A percentile compares a stretch with the other conserved stretches of the same genome.
Evolutionary conservation across 1,284 basidiomycete genomes (phyloP).

Genomic region (Trichosporon faecale): DNA sequence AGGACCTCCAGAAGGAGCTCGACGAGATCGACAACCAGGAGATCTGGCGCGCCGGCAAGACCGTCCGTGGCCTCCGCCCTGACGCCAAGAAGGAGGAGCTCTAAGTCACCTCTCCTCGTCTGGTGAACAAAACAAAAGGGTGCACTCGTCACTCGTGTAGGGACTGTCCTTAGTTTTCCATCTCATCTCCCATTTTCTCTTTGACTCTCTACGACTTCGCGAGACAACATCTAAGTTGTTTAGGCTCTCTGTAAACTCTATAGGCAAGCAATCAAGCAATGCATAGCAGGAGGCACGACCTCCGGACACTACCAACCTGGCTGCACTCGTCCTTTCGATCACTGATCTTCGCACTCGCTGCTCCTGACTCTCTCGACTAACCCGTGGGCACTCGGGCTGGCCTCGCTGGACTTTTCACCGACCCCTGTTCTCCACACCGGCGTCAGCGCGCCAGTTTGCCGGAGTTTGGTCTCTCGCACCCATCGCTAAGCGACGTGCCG

Average conservation of each 20-base stretch:
- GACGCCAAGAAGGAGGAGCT: conserved; percentile 49
- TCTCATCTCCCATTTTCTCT: not conserved
- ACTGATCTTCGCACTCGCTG: not conserved
- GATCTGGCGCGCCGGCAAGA: conserved; percentile 90
- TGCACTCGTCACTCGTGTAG: not conserved
- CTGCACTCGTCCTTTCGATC: not conserved
- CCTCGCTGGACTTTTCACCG: not conserved
- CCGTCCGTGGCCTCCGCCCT: conserved; percentile 53
- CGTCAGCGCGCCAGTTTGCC: not conserved
- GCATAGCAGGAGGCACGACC: conserved; percentile 6
- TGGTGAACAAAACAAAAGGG: conserved; percentile 1
- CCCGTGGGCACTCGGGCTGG: not conserved
- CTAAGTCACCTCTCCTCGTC: conserved; percentile 29
- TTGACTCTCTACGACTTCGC: not conserved
- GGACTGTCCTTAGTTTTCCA: not conserved
- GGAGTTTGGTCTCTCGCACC: not conserved
- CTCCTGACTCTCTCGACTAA: not conserved
- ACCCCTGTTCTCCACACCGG: not conserved
- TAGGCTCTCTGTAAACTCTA: conserved; percentile 5
- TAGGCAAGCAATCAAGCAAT: conserved; percentile 5
- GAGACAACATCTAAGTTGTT: conserved; percentile 7
- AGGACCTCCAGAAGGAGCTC: conserved; percentile 90
- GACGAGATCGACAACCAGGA: conserved; percentile 84
- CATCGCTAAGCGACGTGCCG: no score
- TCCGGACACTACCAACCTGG: conserved; percentile 2